These are phyloP conservation scores for Prunus yedoensis DNA, from an alignment of 331 rosid genomes.

Conservation along the genomic window DNA sequence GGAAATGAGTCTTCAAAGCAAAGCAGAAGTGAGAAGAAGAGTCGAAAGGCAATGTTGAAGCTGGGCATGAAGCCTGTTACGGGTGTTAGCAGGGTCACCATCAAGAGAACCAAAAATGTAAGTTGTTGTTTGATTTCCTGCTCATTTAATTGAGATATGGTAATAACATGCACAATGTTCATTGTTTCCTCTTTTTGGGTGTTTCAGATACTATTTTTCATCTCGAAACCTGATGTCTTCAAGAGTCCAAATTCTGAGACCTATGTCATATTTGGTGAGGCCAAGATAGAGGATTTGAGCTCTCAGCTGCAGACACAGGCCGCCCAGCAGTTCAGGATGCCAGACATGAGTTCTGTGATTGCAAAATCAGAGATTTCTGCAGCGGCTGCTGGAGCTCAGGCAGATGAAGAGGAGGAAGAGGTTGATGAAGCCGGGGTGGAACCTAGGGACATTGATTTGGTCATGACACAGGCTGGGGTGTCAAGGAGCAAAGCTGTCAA, in stretches of 20 bases:
- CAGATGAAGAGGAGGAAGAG: slow-evolving; percentile 72
- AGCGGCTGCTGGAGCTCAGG: slow-evolving; percentile 43
- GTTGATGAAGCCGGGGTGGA: slow-evolving; percentile 71
- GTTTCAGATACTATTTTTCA: slow-evolving; percentile 68
- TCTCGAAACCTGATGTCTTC: slow-evolving; percentile 91
- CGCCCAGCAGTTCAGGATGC: slow-evolving; percentile 93
- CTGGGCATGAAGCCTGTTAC: slow-evolving; percentile 80
- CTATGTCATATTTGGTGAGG: slow-evolving; percentile 80
- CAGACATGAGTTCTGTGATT: slow-evolving; percentile 62
- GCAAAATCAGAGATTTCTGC: slow-evolving; percentile 53
- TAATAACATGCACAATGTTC: background rate
- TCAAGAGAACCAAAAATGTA: slow-evolving; percentile 85
- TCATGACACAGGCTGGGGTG: slow-evolving; percentile 92
- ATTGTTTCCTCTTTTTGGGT: slow-evolving; percentile 6
- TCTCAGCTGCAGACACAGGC: slow-evolving; percentile 90
- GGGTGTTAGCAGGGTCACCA: slow-evolving; percentile 81
- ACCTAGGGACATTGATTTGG: slow-evolving; percentile 84
- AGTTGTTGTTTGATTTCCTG: slow-evolving; percentile 11
- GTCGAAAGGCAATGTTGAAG: slow-evolving; percentile 89
- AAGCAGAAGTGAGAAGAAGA: slow-evolving; percentile 91
- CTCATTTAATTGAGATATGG: background rate
- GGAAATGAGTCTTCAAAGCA: slow-evolving; percentile 69
- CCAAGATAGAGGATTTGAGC: slow-evolving; percentile 86
- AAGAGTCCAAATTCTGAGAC: slow-evolving; percentile 91
- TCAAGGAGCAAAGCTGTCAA: slow-evolving; percentile 85